These are phyloP conservation scores for Echeveria elegans DNA, from an alignment of 164 flowering plant genomes.

Conservation along the genomic window DNA sequence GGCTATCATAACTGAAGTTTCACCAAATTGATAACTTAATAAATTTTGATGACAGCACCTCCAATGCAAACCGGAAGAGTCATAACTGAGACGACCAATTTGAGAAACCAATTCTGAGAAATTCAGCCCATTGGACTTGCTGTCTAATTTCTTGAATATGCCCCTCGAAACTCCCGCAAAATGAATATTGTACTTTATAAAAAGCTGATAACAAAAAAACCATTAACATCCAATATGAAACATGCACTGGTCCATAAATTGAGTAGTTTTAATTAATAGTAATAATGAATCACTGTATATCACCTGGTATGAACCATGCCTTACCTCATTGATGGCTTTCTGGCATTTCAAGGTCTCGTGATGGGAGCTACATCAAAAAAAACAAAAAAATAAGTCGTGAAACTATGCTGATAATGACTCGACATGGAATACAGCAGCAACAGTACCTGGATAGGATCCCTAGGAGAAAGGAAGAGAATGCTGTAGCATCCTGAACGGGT, in stretches of 20 bases:
- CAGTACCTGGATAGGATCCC: conserved; percentile 79
- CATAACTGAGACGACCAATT: conserved; percentile 77
- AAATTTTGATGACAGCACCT: conserved; percentile 32
- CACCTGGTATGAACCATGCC: not conserved
- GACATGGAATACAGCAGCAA: not conserved
- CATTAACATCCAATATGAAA: not conserved
- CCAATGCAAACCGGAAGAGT: conserved; percentile 82
- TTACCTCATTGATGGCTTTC: conserved; percentile 93
- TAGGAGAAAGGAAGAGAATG: conserved; percentile 72
- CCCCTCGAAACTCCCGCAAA: conserved; percentile 75
- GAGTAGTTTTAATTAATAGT: not conserved
- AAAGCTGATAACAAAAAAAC: conserved; percentile 43
- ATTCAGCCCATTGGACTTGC: conserved; percentile 35
- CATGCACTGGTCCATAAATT: not conserved
- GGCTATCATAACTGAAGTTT: not conserved
- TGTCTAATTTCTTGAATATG: conserved; percentile 38
- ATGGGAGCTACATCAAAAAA: conserved; percentile 65
- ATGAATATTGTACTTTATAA: conserved; percentile 89
- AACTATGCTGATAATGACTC: not conserved
- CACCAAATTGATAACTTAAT: not conserved
- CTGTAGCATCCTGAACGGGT: conserved; percentile 50
- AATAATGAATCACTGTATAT: not conserved
- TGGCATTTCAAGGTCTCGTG: conserved; percentile 91
- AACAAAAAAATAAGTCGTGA: conserved; percentile 8
- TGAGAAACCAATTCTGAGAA: conserved; percentile 71